These are phyloP conservation scores for Lindgomyces ingoldianus DNA, from an alignment of 495 filamentous ascomycete species.

Conservation along the genomic window DNA sequence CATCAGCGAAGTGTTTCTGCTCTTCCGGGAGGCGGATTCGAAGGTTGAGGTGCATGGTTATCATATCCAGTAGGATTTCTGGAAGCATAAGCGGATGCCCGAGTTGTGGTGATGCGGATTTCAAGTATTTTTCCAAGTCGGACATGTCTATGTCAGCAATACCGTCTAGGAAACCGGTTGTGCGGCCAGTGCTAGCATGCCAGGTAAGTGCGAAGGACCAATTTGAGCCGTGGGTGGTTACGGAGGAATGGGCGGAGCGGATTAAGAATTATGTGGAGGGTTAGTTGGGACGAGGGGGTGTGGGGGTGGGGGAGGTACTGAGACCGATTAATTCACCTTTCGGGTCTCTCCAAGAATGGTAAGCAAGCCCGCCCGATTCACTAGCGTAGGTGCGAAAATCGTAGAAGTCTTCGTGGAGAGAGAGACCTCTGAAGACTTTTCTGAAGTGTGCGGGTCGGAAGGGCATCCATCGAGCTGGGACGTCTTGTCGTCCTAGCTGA, in stretches of 20 bases:
- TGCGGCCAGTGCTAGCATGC: slow-evolving; percentile 11
- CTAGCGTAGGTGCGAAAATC: not conserved
- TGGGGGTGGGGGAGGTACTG: not conserved
- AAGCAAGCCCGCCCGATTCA: not conserved
- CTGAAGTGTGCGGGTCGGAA: not conserved
- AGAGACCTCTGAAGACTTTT: not conserved
- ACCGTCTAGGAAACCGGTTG: slow-evolving; percentile 7
- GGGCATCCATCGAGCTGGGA: not conserved
- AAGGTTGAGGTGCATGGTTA: slow-evolving; percentile 6
- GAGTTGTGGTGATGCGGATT: not conserved
- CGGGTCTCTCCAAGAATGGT: not conserved
- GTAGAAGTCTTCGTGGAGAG: slow-evolving; percentile 1
- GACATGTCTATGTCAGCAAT: not conserved
- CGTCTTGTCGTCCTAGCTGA: not conserved
- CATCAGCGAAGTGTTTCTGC: not conserved
- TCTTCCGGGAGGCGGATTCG: slow-evolving; percentile 11
- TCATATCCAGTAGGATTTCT: slow-evolving; percentile 16
- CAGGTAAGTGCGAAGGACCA: slow-evolving; percentile 9
- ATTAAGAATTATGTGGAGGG: not conserved
- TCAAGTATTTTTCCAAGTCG: not conserved
- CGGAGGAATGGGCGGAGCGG: not conserved
- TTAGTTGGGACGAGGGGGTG: not conserved
- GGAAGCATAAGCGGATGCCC: slow-evolving; percentile 12
- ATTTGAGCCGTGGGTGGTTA: not conserved
- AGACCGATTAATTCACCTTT: not conserved